phyloP scores from a whole-genome alignment of 371 early-diverging fungal genomes.

The Thermomucor indicae-seudaticae region DNA sequence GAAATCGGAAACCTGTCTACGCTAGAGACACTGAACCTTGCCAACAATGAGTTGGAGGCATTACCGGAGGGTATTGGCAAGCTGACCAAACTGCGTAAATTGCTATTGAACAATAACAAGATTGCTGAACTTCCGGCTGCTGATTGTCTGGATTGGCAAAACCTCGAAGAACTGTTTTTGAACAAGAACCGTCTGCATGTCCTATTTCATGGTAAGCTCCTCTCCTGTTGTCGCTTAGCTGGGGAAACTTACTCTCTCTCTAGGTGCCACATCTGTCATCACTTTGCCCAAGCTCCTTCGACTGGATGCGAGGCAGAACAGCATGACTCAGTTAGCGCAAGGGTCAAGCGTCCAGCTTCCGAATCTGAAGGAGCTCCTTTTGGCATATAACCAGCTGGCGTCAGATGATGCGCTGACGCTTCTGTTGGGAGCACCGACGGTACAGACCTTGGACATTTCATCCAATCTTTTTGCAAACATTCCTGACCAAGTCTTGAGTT shows the following conservation, averaged over 20 bases:
- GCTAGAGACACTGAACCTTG: slow-evolving; percentile 58
- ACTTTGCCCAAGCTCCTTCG: slow-evolving; percentile 40
- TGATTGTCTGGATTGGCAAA: slow-evolving; percentile 23
- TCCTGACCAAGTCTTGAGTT: slow-evolving; percentile 42
- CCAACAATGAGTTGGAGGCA: slow-evolving; percentile 52
- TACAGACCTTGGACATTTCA: slow-evolving; percentile 64
- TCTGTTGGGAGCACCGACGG: slow-evolving; percentile 22
- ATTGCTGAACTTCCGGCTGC: slow-evolving; percentile 40
- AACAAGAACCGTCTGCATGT: slow-evolving; percentile 40
- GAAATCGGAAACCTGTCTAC: slow-evolving; percentile 22
- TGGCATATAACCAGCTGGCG: slow-evolving; percentile 45
- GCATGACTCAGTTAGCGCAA: slow-evolving; percentile 23
- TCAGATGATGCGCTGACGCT: slow-evolving; percentile 8
- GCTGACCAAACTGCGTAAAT: slow-evolving; percentile 45
- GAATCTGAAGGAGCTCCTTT: slow-evolving; percentile 50
- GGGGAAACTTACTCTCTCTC: slow-evolving; percentile 6
- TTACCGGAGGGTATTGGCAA: slow-evolving; percentile 48
- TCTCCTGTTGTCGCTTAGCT: neutral
- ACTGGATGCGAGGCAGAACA: slow-evolving; percentile 58
- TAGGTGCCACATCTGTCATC: slow-evolving; percentile 3
- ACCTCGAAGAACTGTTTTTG: slow-evolving; percentile 48
- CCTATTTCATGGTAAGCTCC: slow-evolving; percentile 21
- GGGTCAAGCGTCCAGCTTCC: slow-evolving; percentile 32
- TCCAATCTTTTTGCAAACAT: slow-evolving; percentile 56
- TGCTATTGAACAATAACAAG: slow-evolving; percentile 54